phyloP scores from a whole-genome alignment of 768 basidiomycete genomes.

The Kondoa subrosea region DNA sequence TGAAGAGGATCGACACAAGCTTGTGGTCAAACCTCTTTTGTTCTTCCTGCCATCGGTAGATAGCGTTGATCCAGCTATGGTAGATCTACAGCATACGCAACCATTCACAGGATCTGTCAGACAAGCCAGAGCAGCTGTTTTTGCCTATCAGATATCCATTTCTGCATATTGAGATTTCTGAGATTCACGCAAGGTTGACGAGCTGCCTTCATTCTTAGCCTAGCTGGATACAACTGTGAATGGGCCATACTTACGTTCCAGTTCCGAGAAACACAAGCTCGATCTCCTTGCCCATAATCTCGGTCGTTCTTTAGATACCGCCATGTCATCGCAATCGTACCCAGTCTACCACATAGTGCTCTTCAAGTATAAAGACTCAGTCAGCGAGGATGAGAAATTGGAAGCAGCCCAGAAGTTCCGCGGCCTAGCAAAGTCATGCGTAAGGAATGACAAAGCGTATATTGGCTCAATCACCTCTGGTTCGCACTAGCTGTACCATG shows the following conservation, averaged over 20 bases:
- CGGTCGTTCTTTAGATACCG: too few relatives aligned
- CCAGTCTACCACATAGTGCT: constrained; percentile 1
- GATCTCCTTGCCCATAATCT: constrained; percentile 8
- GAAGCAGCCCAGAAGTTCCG: not conserved
- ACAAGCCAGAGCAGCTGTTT: constrained; percentile 51
- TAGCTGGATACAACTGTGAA: not conserved
- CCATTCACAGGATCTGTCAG: constrained; percentile 47
- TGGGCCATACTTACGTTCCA: constrained; percentile 15
- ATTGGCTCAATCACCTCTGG: not conserved
- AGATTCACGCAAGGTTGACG: not conserved
- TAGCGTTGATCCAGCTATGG: constrained; percentile 41
- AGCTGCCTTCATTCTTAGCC: not conserved
- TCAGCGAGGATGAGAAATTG: not conserved
- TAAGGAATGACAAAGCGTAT: not conserved
- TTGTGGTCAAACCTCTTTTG: constrained; percentile 64
- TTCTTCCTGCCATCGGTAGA: constrained; percentile 63
- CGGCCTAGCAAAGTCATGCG: not conserved
- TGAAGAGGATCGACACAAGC: constrained; percentile 39
- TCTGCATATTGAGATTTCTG: not conserved
- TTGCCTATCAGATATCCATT: constrained; percentile 27
- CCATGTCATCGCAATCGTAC: too few relatives aligned
- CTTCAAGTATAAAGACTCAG: constrained; percentile 1
- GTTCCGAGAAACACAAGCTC: constrained; percentile 26
- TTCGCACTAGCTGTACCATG: not conserved
- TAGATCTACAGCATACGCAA: constrained; percentile 44